Conservation (phyloP, 768 basidiomycete genomes). For the Tephrocybe rancida region DNA sequence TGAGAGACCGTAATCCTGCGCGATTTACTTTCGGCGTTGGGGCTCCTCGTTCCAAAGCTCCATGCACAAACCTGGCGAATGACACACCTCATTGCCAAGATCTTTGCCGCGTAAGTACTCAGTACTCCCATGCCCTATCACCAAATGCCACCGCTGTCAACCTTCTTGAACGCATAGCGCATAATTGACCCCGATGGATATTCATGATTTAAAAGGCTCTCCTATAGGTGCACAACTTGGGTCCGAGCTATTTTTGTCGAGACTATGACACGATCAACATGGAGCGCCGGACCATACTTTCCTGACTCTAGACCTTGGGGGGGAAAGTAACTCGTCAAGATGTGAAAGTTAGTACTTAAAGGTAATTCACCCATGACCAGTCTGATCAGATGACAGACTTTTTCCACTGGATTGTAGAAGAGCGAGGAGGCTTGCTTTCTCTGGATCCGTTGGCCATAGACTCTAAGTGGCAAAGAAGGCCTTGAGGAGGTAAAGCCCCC, state of each 20-base stretch:
- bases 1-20: no score
- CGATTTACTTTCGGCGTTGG: background rate
- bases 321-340: background rate
- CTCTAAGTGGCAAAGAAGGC: no score
- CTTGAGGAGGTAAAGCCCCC: no score
- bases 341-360: background rate
- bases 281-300: background rate
- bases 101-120: background rate
- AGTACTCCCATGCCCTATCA: background rate
- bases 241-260: background rate
- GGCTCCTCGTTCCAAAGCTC: background rate
- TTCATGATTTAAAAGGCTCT: background rate
- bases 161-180: background rate
- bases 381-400: background rate
- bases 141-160: conserved; percentile 3
- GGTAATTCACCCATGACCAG: background rate
- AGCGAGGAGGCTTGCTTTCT: no score
- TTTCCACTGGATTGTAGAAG: no score
- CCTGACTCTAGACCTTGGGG: background rate
- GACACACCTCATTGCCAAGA: background rate
- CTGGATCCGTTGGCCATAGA: no score
- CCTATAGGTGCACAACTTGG: background rate
- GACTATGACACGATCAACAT: background rate
- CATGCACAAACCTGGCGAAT: background rate
- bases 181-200: background rate